Evolutionary conservation across 768 basidiomycete genomes (phyloP).

Genomic region (Boletus pseudo-olivaceus): DNA sequence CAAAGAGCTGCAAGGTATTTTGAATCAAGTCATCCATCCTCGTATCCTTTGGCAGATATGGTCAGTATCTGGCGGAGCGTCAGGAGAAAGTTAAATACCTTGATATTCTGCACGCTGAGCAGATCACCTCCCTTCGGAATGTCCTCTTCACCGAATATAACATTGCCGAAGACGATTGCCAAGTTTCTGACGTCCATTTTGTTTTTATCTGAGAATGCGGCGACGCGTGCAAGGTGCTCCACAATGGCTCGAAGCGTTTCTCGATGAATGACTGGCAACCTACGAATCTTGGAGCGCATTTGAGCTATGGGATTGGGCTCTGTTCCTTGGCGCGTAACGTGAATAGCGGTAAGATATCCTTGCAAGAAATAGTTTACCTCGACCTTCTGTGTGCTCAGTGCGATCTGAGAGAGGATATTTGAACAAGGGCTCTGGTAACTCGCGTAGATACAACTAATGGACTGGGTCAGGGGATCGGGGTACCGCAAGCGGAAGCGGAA

Average conservation of each 20-base stretch:
- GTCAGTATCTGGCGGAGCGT: conserved; percentile 33
- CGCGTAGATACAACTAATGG: conserved; percentile 70
- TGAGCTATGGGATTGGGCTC: conserved; percentile 66
- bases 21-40: conserved; percentile 86
- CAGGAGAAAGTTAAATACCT: conserved; percentile 46
- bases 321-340: conserved; percentile 45
- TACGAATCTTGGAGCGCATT: conserved; percentile 83
- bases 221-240: conserved; percentile 79
- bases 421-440: conserved; percentile 88
- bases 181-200: conserved; percentile 95
- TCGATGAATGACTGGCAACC: conserved; percentile 80
- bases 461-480: not conserved
- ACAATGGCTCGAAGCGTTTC: conserved; percentile 76
- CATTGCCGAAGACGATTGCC: conserved; percentile 84
- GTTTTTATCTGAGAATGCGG: conserved; percentile 64
- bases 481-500: not conserved
- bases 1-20: conserved; percentile 62
- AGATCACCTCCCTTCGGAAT: conserved; percentile 76
- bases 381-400: conserved; percentile 72
- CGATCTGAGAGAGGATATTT: conserved; percentile 77
- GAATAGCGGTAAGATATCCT: not conserved
- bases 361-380: conserved; percentile 44
- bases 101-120: conserved; percentile 67
- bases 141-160: conserved; percentile 91
- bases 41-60: conserved; percentile 43